Percentiles rank a stretch among this genome's conserved stretches.
phyloP scores from a whole-genome alignment of 805 yeast genomes.

The Pichia kluyveri region DNA sequence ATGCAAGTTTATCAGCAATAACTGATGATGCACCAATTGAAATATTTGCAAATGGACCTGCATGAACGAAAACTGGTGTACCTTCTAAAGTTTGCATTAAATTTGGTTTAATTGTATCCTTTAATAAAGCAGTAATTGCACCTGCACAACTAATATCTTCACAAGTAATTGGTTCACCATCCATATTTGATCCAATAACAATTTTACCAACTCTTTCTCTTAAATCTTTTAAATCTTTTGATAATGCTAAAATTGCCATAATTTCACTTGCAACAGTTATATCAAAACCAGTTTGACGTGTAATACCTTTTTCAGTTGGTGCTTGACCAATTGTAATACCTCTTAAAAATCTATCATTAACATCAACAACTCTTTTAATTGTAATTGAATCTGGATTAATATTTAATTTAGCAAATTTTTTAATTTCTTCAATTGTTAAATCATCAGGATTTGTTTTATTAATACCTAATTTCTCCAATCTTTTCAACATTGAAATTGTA shows the following conservation, averaged over 20 bases:
- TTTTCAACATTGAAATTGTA: conserved; percentile 56
- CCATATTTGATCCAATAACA: conserved; percentile 60
- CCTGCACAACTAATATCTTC: conserved; percentile 85
- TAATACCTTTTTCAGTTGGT: conserved; percentile 68
- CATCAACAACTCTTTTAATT: conserved; percentile 78
- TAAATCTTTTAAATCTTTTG: conserved; percentile 61
- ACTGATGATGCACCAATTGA: conserved; percentile 83
- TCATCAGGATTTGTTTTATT: conserved; percentile 63
- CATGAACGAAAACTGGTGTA: conserved; percentile 80
- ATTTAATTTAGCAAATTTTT: conserved; percentile 58
- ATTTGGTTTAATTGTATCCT: conserved; percentile 78
- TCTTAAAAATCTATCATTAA: conserved; percentile 73
- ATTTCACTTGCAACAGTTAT: conserved; percentile 80
- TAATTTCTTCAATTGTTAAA: conserved; percentile 59
- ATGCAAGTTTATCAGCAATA: conserved; percentile 73
- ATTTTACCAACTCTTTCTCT: conserved; percentile 67
- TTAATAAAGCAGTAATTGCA: conserved; percentile 71
- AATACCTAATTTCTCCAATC: conserved; percentile 63
- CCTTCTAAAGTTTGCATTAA: conserved; percentile 86
- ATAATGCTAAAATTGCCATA: conserved; percentile 77
- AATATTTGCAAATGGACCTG: conserved; percentile 84
- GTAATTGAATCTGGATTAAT: conserved; percentile 74
- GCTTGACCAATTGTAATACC: conserved; percentile 76
- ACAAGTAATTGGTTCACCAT: conserved; percentile 70
- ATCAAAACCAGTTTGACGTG: conserved; percentile 71